A percentile compares a stretch with the other conserved stretches of the same genome.
phyloP scores from a whole-genome alignment of 176 grass and related monocot genomes.

The Carex pumila region DNA sequence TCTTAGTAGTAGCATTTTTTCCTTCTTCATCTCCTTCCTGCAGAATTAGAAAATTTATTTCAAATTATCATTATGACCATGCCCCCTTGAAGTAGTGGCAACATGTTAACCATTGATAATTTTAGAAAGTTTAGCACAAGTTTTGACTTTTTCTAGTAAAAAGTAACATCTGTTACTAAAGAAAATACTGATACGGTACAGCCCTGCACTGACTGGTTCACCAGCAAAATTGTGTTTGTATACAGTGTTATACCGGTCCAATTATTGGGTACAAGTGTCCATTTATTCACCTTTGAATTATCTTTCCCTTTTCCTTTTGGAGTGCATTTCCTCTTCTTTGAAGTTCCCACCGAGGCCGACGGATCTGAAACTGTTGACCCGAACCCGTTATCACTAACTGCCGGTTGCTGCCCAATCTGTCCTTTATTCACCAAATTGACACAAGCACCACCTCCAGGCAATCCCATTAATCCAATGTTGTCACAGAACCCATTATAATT shows the following conservation, averaged over 20 bases:
- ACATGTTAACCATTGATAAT: background rate
- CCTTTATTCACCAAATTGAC: conserved; percentile 13
- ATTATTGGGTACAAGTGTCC: conserved; percentile 20
- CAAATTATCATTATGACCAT: conserved; percentile 1
- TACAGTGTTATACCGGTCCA: background rate
- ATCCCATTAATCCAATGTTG: conserved; percentile 32
- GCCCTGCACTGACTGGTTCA: background rate
- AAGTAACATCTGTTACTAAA: background rate
- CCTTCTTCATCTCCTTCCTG: conserved; percentile 38
- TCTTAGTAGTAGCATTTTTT: conserved; percentile 39
- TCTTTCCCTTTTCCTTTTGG: conserved; percentile 67
- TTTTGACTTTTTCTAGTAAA: background rate
- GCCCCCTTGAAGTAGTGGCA: background rate
- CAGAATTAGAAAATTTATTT: background rate
- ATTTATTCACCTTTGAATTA: conserved; percentile 30
- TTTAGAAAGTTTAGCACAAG: background rate
- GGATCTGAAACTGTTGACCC: conserved; percentile 70
- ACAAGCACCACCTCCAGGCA: conserved; percentile 23
- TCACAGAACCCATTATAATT: conserved; percentile 24
- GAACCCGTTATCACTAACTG: conserved; percentile 33
- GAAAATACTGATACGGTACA: background rate
- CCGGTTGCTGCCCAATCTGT: conserved; percentile 11
- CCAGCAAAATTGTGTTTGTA: background rate
- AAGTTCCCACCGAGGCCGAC: conserved; percentile 40
- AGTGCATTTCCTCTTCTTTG: conserved; percentile 71